Conservation (phyloP, 2,329 filamentous ascomycete genomes). For the Cytospora leucostoma region DNA sequence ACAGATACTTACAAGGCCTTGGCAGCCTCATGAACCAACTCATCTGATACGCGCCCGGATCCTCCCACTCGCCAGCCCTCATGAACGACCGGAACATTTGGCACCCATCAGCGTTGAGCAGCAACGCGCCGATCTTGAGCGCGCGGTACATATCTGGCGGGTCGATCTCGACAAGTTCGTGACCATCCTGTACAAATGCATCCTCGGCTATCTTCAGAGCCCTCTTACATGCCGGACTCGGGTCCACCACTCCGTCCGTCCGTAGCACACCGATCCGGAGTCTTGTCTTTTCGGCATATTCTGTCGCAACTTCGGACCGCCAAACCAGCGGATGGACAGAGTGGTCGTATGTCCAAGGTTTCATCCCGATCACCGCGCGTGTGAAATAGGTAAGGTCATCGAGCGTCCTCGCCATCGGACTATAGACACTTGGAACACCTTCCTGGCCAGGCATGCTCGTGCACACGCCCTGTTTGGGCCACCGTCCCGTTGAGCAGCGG, state of each 20-base stretch:
- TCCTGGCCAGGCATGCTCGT: slow-evolving; percentile 94
- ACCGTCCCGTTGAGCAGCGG: slow-evolving; percentile 83
- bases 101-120: slow-evolving; percentile 84
- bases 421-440: slow-evolving; percentile 84
- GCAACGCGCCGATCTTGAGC: slow-evolving; percentile 72
- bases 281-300: slow-evolving; percentile 61
- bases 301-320: slow-evolving; percentile 62
- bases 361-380: slow-evolving; percentile 72
- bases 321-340: slow-evolving; percentile 83
- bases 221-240: slow-evolving; percentile 78
- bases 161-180: slow-evolving; percentile 66
- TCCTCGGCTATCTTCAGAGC: slow-evolving; percentile 71
- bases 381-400: slow-evolving; percentile 85
- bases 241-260: slow-evolving; percentile 81
- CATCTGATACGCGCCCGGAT: slow-evolving; percentile 76
- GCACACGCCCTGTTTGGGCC: slow-evolving; percentile 80
- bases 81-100: slow-evolving; percentile 77
- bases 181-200: slow-evolving; percentile 70
- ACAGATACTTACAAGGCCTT: slow-evolving; percentile 74
- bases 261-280: slow-evolving; percentile 76
- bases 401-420: slow-evolving; percentile 86
- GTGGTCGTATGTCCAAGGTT: slow-evolving; percentile 88
- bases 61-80: slow-evolving; percentile 75
- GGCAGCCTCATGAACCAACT: slow-evolving; percentile 72
- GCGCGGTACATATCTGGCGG: slow-evolving; percentile 74